Evolutionary conservation across 1,284 basidiomycete species (phyloP), one percentile per base, ranked within the genome.

Genomic region (Austroboletus novae-zelandiae): DNA sequence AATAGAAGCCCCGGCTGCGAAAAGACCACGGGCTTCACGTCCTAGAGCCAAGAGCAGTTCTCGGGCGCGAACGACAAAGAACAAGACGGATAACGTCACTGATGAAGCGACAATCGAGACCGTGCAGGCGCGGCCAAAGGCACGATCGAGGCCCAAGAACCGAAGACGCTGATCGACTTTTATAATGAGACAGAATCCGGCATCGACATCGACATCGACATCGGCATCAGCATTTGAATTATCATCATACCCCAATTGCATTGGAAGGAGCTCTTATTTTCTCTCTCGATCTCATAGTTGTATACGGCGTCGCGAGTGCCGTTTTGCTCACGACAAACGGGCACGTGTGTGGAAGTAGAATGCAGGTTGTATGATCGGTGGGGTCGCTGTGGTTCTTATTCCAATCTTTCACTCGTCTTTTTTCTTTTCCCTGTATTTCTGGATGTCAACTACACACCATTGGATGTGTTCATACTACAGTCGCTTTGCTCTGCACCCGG

Each of bases 41-140:
- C 36, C 58, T 27, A 61, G 62, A 48, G 54, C 66, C 47, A 69
- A 67, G 29, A 40, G 47, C 30, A 48, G 57, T 31, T 53, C 64
- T 29, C 52, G 59, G 36, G 50, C 62, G 8, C 53, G 54, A 40
- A 43, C 50, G 17, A 14, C 43, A 30, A 50, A 47, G 13, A 68
- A 59, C 60, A 59, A 50, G 36, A 60, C 61, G 54, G 40, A 49
- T 2, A 54, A 53, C 14, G 30, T 40, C 40, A 25, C 42, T 29
- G 50, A 59, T 11, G 59, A 60, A 29, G 11, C 32, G 5, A 68
- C 54, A 47, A 56, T 43, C 45, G 35, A 17, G 47, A 53, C 55
- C 54, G 57, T 45, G 59, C 56, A 56, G 49, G 61, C 61, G 43
- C 64, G 66, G 49, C 61, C 62, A 29, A 66, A 66, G 54, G 63